phyloP scores from a whole-genome alignment of 2,329 filamentous ascomycete species.

The Venturia pyrina region DNA sequence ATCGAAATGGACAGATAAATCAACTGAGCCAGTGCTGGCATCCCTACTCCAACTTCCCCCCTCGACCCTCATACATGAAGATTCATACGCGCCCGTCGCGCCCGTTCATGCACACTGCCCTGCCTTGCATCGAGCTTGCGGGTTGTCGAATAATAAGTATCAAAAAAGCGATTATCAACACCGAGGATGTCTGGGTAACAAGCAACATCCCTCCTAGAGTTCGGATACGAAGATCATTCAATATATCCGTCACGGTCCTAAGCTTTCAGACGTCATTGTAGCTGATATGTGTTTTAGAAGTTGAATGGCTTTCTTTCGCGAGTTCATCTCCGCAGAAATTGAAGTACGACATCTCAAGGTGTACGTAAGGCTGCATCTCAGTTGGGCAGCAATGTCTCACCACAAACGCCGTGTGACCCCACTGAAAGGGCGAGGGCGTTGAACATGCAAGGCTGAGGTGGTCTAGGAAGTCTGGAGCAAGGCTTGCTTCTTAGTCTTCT shows the following conservation, averaged over 20 bases:
- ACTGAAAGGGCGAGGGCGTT: background rate
- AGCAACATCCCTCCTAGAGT: background rate
- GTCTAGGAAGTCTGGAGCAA: background rate
- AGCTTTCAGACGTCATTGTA: background rate
- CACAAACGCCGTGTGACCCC: background rate
- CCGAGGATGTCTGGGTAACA: background rate
- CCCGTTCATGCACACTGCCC: background rate
- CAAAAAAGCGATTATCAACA: background rate
- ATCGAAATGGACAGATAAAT: too few relatives aligned
- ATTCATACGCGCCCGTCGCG: background rate
- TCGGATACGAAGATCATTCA: background rate
- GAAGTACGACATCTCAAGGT: background rate
- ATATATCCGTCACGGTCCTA: background rate
- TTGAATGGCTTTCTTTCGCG: background rate
- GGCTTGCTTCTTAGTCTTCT: background rate
- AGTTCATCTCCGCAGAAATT: background rate
- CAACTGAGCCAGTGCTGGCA: too few relatives aligned
- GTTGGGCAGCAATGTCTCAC: background rate
- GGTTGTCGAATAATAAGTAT: background rate
- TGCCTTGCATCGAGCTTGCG: background rate
- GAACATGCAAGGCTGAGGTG: background rate
- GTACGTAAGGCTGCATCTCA: background rate
- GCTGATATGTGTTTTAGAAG: background rate
- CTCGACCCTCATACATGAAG: too few relatives aligned
- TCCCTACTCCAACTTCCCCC: too few relatives aligned